Percentiles rank a stretch among this genome's conserved stretches.
Evolutionary conservation across 495 filamentous ascomycete genomes (phyloP).

Genomic region (Xylaria sp.): DNA sequence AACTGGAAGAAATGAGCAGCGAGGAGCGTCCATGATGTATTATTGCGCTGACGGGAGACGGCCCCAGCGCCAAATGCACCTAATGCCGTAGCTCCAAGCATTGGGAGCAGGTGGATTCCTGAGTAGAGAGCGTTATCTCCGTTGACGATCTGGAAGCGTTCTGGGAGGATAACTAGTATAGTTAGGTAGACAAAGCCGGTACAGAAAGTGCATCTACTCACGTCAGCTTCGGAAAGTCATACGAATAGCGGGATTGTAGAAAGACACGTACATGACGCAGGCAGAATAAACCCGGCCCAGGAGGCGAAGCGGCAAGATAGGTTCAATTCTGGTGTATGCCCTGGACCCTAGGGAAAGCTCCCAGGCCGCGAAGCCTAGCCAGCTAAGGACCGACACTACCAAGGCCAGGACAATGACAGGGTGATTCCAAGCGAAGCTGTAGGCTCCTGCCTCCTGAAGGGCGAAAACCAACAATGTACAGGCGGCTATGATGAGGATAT

Average conservation of each 20-base stretch:
- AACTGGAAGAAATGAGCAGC: conserved; percentile 58
- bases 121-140: conserved; percentile 55
- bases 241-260: conserved; percentile 3
- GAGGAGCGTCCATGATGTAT: conserved; percentile 59
- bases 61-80: conserved; percentile 59
- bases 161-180: conserved; percentile 64
- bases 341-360: conserved; percentile 47
- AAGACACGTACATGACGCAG: conserved; percentile 51
- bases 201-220: conserved; percentile 52
- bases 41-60: conserved; percentile 52
- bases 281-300: conserved; percentile 47
- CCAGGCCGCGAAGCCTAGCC: conserved; percentile 55
- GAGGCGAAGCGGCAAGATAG: conserved; percentile 52
- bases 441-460: conserved; percentile 62
- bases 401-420: conserved; percentile 52
- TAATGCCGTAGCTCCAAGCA: conserved; percentile 58
- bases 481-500: conserved; percentile 57
- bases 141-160: conserved; percentile 66
- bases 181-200: conserved; percentile 64
- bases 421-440: conserved; percentile 53
- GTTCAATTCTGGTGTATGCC: conserved; percentile 41
- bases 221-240: conserved; percentile 33
- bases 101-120: conserved; percentile 65
- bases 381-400: conserved; percentile 52
- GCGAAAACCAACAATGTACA: conserved; percentile 64